phyloP scores from a whole-genome alignment of 2,329 filamentous ascomycete species.

The Aureobasidium pullulans region DNA sequence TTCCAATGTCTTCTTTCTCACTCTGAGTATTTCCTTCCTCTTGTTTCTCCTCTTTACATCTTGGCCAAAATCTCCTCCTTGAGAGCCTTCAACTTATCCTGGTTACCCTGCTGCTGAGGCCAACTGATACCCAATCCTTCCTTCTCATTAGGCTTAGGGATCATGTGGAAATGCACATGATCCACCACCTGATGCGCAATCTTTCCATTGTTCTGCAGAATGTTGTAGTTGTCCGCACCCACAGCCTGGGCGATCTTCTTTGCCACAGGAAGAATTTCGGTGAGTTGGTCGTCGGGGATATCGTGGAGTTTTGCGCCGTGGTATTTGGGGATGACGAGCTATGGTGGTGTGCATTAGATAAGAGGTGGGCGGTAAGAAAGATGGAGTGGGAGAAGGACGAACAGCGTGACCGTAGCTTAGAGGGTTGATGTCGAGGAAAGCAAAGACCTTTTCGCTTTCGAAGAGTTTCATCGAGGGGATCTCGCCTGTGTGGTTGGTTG shows the following conservation, averaged over 20 bases:
- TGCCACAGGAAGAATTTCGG: slow-evolving; percentile 76
- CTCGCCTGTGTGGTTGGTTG: slow-evolving; percentile 55
- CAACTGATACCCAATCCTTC: slow-evolving; percentile 77
- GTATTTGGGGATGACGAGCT: slow-evolving; percentile 95
- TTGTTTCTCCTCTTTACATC: slow-evolving; percentile 49
- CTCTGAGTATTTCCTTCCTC: background rate
- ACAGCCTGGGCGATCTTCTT: slow-evolving; percentile 79
- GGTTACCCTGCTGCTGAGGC: slow-evolving; percentile 68
- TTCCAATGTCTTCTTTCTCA: background rate
- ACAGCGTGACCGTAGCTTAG: slow-evolving; percentile 85
- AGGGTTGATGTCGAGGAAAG: slow-evolving; percentile 94
- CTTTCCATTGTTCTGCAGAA: slow-evolving; percentile 91
- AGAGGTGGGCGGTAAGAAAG: slow-evolving; percentile 10
- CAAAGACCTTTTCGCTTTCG: slow-evolving; percentile 86
- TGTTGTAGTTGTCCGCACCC: slow-evolving; percentile 76
- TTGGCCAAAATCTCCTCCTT: slow-evolving; percentile 81
- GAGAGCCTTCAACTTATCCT: slow-evolving; percentile 73
- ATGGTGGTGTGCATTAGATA: slow-evolving; percentile 10
- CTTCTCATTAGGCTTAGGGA: slow-evolving; percentile 80
- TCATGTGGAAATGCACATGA: slow-evolving; percentile 97
- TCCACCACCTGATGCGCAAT: slow-evolving; percentile 89
- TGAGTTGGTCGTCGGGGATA: slow-evolving; percentile 81
- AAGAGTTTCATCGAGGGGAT: slow-evolving; percentile 96
- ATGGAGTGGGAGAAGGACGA: slow-evolving; percentile 27
- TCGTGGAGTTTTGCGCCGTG: slow-evolving; percentile 89